Conservation (phyloP, 192 early-diverging fungal genomes). For the Backusella tarrabulga region DNA sequence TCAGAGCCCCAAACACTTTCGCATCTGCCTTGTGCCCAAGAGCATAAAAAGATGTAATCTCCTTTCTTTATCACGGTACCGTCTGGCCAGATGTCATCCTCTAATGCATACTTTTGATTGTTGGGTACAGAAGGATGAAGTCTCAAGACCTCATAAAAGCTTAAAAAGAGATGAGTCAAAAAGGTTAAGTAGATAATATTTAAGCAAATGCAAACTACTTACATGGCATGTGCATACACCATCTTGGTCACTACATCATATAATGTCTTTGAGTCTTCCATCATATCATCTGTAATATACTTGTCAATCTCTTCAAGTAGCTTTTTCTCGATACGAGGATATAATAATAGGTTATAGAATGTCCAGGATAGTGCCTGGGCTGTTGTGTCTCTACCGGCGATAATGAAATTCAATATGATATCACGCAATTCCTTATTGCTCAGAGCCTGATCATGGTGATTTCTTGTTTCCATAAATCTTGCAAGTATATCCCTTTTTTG, state of each 20-base stretch:
- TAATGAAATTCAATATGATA: conserved; percentile 27
- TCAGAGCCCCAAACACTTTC: conserved; percentile 38
- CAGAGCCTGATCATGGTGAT: conserved; percentile 4
- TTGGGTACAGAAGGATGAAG: conserved; percentile 42
- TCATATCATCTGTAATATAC: conserved; percentile 16
- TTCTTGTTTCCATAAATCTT: conserved; percentile 25
- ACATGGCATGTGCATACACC: conserved; percentile 36
- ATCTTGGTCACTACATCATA: conserved; percentile 30
- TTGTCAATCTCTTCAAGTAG: conserved; percentile 37
- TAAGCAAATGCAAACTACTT: not conserved
- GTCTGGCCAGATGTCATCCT: conserved; percentile 46
- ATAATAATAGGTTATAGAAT: conserved; percentile 38
- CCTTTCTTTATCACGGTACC: conserved; percentile 41
- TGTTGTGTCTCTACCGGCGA: conserved; percentile 42
- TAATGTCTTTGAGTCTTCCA: conserved; percentile 15
- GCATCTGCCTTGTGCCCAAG: conserved; percentile 38
- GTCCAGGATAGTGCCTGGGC: conserved; percentile 46
- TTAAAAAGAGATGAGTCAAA: not conserved
- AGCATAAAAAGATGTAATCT: conserved; percentile 36
- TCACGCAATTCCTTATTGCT: conserved; percentile 25
- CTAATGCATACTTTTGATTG: conserved; percentile 40
- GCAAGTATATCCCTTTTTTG: conserved; percentile 22
- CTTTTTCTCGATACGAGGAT: conserved; percentile 40
- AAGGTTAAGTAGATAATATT: not conserved
- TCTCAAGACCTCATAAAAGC: conserved; percentile 33